These are phyloP conservation scores for Pseudogymnoascus sp. DNA, from an alignment of 2,329 filamentous ascomycete species.

Conservation along the genomic window DNA sequence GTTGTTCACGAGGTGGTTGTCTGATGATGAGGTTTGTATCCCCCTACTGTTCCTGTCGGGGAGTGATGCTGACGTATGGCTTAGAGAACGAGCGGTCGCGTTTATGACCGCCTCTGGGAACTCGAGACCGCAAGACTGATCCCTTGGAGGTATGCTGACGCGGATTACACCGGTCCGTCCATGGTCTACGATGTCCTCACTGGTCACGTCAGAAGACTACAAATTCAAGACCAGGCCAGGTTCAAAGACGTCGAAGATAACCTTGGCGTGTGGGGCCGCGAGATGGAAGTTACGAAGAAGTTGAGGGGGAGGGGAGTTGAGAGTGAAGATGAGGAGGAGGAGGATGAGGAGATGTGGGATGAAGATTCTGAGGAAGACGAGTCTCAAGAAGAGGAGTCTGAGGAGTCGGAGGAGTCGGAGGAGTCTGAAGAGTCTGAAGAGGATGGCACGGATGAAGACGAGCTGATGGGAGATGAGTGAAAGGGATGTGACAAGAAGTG, in stretches of 20 bases:
- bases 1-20: not conserved
- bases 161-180: not conserved
- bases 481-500: not conserved
- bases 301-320: not conserved
- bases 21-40: not conserved
- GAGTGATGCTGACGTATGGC: not conserved
- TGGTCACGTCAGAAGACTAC: not conserved
- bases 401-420: not conserved
- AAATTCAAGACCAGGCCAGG: not conserved
- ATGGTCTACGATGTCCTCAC: not conserved
- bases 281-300: not conserved
- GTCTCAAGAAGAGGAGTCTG: not conserved
- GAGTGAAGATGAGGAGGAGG: not conserved
- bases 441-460: not conserved
- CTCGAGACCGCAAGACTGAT: not conserved
- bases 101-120: not conserved
- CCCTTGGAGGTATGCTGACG: not conserved
- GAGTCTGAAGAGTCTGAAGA: not conserved
- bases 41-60: not conserved
- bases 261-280: not conserved
- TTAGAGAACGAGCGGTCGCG: not conserved
- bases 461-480: not conserved
- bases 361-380: not conserved
- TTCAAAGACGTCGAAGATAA: not conserved
- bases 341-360: not conserved